These are phyloP conservation scores for Knoxia roxburghii DNA, from an alignment of 257 asterid species.

Conservation along the genomic window DNA sequence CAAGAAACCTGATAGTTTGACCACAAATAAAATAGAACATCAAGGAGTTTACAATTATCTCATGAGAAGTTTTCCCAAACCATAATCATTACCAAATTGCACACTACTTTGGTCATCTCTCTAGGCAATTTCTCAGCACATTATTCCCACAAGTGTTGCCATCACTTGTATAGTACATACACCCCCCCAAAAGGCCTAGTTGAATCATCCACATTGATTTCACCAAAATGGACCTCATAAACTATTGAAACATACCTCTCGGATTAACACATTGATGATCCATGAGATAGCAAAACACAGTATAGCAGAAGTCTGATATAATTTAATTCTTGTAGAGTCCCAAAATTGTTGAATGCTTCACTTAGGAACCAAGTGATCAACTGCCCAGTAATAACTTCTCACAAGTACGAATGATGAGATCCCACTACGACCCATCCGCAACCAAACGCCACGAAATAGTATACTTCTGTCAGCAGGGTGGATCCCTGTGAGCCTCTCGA, in stretches of 20 bases:
- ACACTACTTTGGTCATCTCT: neutral
- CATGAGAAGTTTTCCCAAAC: neutral
- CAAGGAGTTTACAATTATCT: conserved; percentile 3
- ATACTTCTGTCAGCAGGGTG: conserved; percentile 80
- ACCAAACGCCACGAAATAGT: conserved; percentile 57
- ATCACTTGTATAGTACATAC: no score
- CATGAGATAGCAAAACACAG: neutral
- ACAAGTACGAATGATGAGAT: conserved; percentile 62
- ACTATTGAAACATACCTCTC: neutral
- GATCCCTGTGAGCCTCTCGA: conserved; percentile 83
- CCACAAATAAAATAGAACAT: conserved; percentile 1
- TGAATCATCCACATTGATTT: neutral
- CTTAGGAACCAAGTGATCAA: conserved; percentile 35
- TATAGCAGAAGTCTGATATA: neutral
- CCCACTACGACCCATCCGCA: conserved; percentile 88
- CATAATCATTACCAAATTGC: neutral
- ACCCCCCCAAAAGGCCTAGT: conserved; percentile 1
- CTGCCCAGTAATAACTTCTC: conserved; percentile 65
- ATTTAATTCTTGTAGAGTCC: neutral
- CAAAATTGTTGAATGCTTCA: conserved; percentile 7
- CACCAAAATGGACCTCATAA: neutral
- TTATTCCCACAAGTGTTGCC: neutral
- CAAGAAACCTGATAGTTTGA: conserved; percentile 1
- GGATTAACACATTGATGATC: neutral
- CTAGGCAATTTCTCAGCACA: neutral